These are phyloP conservation scores for Aspergillus awamori DNA, from an alignment of 2,329 filamentous ascomycete genomes.

Conservation along the genomic window DNA sequence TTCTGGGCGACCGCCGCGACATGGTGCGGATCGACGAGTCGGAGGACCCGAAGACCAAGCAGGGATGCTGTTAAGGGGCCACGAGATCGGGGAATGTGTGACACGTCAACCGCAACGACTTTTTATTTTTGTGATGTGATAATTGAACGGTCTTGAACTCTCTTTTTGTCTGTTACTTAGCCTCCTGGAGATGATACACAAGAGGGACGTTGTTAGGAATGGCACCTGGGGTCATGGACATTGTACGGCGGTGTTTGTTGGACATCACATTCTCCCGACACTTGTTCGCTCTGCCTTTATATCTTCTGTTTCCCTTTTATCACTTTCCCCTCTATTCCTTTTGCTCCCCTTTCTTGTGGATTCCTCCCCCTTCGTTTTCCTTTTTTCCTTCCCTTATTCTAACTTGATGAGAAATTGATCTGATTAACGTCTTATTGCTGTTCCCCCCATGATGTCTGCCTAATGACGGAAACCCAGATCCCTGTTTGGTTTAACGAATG, in stretches of 20 bases:
- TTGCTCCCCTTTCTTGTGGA: constrained; percentile 19
- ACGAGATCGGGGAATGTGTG: constrained; percentile 22
- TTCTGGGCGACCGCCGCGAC: constrained; percentile 76
- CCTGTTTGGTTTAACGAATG: not conserved
- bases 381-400: constrained; percentile 20
- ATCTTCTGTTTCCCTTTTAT: constrained; percentile 23
- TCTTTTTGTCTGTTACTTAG: constrained; percentile 41
- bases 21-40: constrained; percentile 83
- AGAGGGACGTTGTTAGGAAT: constrained; percentile 36
- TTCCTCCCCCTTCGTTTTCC: constrained; percentile 16
- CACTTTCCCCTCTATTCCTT: constrained; percentile 20
- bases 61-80: constrained; percentile 45
- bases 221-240: constrained; percentile 29
- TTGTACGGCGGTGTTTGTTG: constrained; percentile 30
- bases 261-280: constrained; percentile 23
- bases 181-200: constrained; percentile 38
- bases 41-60: constrained; percentile 75
- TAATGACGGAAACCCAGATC: not conserved
- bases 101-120: constrained; percentile 38
- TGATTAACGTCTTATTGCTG: not conserved
- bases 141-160: constrained; percentile 42
- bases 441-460: not conserved
- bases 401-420: constrained; percentile 24
- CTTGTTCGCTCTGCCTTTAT: constrained; percentile 12
- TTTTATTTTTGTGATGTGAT: constrained; percentile 44